Evolutionary conservation across 345 rosid species (phyloP).

Genomic region (Eucalyptus virginea): DNA sequence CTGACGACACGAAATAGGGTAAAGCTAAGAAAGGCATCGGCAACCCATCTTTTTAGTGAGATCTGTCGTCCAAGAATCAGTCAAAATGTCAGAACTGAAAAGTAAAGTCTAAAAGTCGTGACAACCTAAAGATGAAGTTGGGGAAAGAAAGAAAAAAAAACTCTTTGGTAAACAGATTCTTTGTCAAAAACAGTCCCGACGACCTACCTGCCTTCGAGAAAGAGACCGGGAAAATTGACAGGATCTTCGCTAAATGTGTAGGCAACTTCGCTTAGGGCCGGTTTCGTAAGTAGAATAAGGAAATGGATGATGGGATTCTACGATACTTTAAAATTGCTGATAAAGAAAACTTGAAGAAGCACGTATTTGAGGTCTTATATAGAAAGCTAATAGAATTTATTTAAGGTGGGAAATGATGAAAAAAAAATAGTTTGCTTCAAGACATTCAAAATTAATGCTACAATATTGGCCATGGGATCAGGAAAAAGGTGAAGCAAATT

Average conservation of each 20-base stretch:
- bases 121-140: not conserved
- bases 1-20: not conserved
- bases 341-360: not conserved
- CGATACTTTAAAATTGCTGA: not conserved
- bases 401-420: not conserved
- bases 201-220: not conserved
- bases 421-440: too few species aligned
- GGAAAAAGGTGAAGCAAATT: not conserved
- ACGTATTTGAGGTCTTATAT: not conserved
- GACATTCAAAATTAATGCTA: not conserved
- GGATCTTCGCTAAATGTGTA: not conserved
- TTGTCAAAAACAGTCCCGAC: not conserved
- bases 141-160: not conserved
- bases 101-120: not conserved
- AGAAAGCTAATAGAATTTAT: not conserved
- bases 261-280: not conserved
- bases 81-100: not conserved
- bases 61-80: not conserved
- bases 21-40: not conserved
- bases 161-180: not conserved
- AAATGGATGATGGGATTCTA: not conserved
- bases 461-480: not conserved
- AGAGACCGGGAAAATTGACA: not conserved
- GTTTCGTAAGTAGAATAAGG: not conserved
- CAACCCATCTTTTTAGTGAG: not conserved